Base-by-base conservation (phyloP, 306 rosid species). In the Cucumis melo region DNA sequence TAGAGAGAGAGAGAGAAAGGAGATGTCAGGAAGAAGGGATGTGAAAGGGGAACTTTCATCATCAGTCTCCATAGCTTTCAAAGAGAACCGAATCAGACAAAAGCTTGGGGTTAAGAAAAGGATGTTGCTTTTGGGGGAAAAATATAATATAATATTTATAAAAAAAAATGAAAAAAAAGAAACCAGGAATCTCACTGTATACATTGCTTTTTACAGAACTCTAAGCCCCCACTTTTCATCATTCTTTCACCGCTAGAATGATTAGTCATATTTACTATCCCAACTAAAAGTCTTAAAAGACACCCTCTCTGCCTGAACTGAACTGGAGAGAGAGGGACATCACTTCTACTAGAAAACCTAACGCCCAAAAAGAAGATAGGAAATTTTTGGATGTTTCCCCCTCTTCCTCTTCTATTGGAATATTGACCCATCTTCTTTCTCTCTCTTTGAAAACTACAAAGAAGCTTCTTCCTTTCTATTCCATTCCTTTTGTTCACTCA, bases 81-180 rank as follows among this genome's bases (percentile, higher is more conserved):
- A 89, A 81, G 87, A 46, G 84, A 93, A 91, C 86, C 77, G 86
- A 86, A 93, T 88, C 92, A 88, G 92, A 91, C 93, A 91, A 93
- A 86, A 88, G 96, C 92, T 89, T 86, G 39, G 51, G 64, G 39
- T 23, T 46, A 75, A 38, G 54, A 57, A 75, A 75, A 75, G 54
- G 93, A 87, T 84, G 86, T 76, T 86, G 86, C 89, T 85, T 91
- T 88, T 78, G 82, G 58, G 76, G 57, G 19, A 11, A 73, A 54
- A 67, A 67, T 11, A 39, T 39, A 39, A 39, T 8, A 19, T 32
- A 17, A 32, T 32, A 32, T 32, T 32, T 32, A n/a, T n/a, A 32
- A 27, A 53, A 74, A n/a, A 11, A 36, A 79, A 50, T 5, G 20
- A 80, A 80, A 78, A 86, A 85, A 91, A 92, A 84, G 44, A 79